These are phyloP conservation scores for Remersonia thermophila DNA, from an alignment of 2,329 filamentous ascomycete species.

Conservation along the genomic window DNA sequence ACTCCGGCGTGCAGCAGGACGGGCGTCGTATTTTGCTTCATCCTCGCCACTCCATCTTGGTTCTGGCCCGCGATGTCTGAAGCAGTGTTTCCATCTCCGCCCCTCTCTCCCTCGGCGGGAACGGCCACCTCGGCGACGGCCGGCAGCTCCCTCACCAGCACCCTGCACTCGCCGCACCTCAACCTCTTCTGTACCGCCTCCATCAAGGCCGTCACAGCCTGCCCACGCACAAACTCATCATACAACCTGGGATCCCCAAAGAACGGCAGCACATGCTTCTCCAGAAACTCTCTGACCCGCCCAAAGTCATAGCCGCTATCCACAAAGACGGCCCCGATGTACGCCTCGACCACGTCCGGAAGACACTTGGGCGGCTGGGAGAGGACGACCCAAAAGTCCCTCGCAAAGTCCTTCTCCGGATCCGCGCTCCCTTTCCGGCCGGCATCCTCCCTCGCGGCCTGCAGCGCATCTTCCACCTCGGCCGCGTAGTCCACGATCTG, in stretches of 20 bases:
- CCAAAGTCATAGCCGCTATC: conserved; percentile 70
- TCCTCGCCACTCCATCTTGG: too few species aligned
- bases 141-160: conserved; percentile 40
- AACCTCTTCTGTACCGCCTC: conserved; percentile 52
- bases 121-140: conserved; percentile 20
- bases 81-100: too few species aligned
- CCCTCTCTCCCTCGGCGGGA: too few species aligned
- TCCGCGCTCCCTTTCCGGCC: conserved; percentile 21
- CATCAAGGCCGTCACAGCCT: conserved; percentile 65
- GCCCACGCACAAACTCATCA: conserved; percentile 74
- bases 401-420: conserved; percentile 28
- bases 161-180: conserved; percentile 48
- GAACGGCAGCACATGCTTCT: conserved; percentile 58
- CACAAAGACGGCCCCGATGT: conserved; percentile 81
- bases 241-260: conserved; percentile 82
- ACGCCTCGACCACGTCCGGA: conserved; percentile 79
- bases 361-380: conserved; percentile 60
- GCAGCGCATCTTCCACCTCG: conserved; percentile 36
- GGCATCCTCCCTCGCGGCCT: conserved; percentile 23
- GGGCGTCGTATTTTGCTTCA: too few species aligned
- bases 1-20: too few species aligned
- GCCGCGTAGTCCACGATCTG: conserved; percentile 42
- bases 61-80: not conserved
- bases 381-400: conserved; percentile 58
- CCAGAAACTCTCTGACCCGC: conserved; percentile 66